Conservation (phyloP, 805 yeast species). For the Cyberlindnera subsufficiens region DNA sequence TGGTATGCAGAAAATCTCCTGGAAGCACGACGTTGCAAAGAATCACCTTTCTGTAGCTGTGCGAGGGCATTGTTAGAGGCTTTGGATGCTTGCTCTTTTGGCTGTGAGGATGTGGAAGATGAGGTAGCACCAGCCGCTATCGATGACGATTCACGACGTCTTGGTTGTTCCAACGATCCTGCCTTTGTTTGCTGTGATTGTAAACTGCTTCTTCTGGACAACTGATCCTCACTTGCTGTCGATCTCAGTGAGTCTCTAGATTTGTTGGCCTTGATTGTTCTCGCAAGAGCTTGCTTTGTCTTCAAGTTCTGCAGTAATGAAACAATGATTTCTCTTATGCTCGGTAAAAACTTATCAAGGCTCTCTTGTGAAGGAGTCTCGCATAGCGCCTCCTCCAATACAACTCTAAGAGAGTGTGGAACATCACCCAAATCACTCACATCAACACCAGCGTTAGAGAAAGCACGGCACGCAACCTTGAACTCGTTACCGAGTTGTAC, state of each 20-base stretch:
- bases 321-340: slow-evolving; percentile 80
- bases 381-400: slow-evolving; percentile 81
- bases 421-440: slow-evolving; percentile 85
- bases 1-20: slow-evolving; percentile 93
- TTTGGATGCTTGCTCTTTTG: neutral
- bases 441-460: slow-evolving; percentile 72
- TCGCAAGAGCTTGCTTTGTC: slow-evolving; percentile 61
- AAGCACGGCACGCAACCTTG: slow-evolving; percentile 77
- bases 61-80: slow-evolving; percentile 52
- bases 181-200: slow-evolving; percentile 2
- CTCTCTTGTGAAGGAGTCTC: slow-evolving; percentile 81
- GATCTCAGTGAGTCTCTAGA: slow-evolving; percentile 18
- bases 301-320: slow-evolving; percentile 74
- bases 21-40: slow-evolving; percentile 87
- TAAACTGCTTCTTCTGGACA: slow-evolving; percentile 4
- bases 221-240: slow-evolving; percentile 6
- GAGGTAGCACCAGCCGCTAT: neutral
- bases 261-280: slow-evolving; percentile 27
- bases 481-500: slow-evolving; percentile 93
- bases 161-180: neutral
- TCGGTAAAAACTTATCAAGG: slow-evolving; percentile 74
- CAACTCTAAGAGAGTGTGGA: slow-evolving; percentile 71
- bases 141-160: neutral
- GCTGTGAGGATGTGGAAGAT: neutral
- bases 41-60: slow-evolving; percentile 76